These are phyloP conservation scores for Trametes meyenii DNA, from an alignment of 768 basidiomycete genomes.

Conservation along the genomic window DNA sequence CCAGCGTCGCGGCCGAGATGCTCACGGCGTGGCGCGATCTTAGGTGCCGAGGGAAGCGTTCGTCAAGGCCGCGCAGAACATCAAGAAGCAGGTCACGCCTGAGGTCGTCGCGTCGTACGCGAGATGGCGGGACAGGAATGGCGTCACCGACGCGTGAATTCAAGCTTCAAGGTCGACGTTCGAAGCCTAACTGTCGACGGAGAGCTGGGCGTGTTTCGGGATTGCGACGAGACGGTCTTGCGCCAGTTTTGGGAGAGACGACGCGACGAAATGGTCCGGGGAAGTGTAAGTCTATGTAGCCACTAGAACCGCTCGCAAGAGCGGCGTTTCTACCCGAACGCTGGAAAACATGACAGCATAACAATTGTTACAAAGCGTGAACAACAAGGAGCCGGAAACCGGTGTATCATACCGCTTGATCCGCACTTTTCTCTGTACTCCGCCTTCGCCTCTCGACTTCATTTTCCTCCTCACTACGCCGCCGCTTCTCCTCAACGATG, in stretches of 20 bases:
- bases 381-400: not conserved
- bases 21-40: not conserved
- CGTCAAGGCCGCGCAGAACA: constrained; percentile 65
- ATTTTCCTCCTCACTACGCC: not conserved
- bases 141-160: constrained; percentile 24
- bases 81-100: constrained; percentile 84
- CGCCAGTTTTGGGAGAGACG: too few species aligned
- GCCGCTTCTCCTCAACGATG: not conserved
- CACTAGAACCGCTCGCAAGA: too few species aligned
- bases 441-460: not conserved
- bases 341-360: not conserved
- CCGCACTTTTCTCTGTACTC: not conserved
- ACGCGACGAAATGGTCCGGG: too few species aligned
- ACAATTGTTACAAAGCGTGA: not conserved
- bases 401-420: constrained; percentile 2
- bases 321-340: too few species aligned
- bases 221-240: too few species aligned
- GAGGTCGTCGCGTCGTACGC: constrained; percentile 72
- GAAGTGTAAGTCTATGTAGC: too few species aligned
- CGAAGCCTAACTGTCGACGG: too few species aligned
- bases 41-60: constrained; percentile 82
- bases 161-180: too few species aligned
- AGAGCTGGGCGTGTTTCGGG: too few species aligned
- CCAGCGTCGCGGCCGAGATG: not conserved
- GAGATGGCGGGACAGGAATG: constrained; percentile 55